Evolutionary conservation across 495 filamentous ascomycete species (phyloP), one percentile per base, ranked within the genome.

Genomic region (Aspergillus biplanus): DNA sequence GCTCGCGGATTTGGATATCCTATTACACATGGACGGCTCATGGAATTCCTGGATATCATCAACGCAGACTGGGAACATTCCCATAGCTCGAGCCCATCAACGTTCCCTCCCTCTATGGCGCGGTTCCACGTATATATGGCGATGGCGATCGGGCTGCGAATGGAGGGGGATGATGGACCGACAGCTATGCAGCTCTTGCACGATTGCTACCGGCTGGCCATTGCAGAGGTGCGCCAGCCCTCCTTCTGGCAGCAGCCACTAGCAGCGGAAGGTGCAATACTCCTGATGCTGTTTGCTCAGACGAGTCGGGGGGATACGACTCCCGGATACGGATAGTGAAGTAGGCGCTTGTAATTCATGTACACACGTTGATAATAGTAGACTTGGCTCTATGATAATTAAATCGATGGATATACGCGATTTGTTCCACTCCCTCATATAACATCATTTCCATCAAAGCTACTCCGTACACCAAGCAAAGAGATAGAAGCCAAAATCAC

Each of bases 51-150:
- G 0, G 56, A 68, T 44, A 37, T 65, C 1, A 59, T 62, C 8
- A 15, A 65, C 27, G 15, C 9, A 2, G 21, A 5, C 31, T 34
- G 13, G 4, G 46, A 62, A 1, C 21, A 11, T 4, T 3, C 65
- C 3, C 7, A 18, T 11, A 50, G 47, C 5, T n/a, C 18, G n/a
- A 9, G 3, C 27, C 16, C 6, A 8, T 27, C 5, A 7, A 21
- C 50, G 7, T 65, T 53, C 31, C 21, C 59, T 0, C 21, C 33
- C 5, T 59, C 66, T 0, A 62, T 68, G 62, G 66, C 66, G 1
- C 52, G 54, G n/a, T 68, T 65, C 18, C 66, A 65, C 13, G 66
- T 68, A 7, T 63, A 62, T 54, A 65, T 68, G 66, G 62, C 66
- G 0, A 68, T 68, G 62, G 66, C 66, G 7, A 47, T 63, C n/a